Conservation (phyloP, 2,329 filamentous ascomycete species). For the Penicillium hesseltinei region DNA sequence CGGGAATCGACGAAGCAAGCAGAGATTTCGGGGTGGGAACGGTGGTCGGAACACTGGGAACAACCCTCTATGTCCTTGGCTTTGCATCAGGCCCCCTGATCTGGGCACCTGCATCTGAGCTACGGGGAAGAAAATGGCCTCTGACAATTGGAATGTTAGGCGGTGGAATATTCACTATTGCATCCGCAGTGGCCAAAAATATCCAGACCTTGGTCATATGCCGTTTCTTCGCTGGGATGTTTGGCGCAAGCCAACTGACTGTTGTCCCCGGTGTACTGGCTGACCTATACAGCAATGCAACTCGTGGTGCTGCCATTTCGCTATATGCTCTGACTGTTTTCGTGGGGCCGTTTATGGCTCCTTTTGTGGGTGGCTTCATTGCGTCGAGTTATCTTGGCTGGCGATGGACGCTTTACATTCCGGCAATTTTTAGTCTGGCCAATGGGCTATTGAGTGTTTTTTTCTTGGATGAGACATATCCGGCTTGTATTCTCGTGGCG, state of each 20-base stretch:
- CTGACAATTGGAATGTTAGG: slow-evolving; percentile 43
- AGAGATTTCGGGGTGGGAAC: slow-evolving; percentile 43
- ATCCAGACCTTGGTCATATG: slow-evolving; percentile 42
- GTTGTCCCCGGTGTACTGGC: slow-evolving; percentile 45
- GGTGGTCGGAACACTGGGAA: slow-evolving; percentile 46
- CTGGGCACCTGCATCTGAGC: slow-evolving; percentile 61
- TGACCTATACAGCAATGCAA: slow-evolving; percentile 49
- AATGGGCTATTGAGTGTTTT: slow-evolving; percentile 34
- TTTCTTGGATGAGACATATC: slow-evolving; percentile 55
- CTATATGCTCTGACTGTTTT: slow-evolving; percentile 50
- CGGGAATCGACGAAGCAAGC: slow-evolving; percentile 59
- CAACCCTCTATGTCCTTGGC: slow-evolving; percentile 49
- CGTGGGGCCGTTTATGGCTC: slow-evolving; percentile 47
- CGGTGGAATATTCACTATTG: slow-evolving; percentile 46
- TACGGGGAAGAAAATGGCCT: slow-evolving; percentile 57
- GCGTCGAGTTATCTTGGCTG: slow-evolving; percentile 46
- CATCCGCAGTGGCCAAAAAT: slow-evolving; percentile 41
- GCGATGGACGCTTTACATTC: slow-evolving; percentile 52
- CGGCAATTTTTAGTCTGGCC: slow-evolving; percentile 50
- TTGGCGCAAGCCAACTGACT: slow-evolving; percentile 44
- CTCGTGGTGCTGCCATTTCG: slow-evolving; percentile 43
- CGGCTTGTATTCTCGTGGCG: slow-evolving; percentile 51
- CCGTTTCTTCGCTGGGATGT: slow-evolving; percentile 48
- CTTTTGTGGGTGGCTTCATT: slow-evolving; percentile 53
- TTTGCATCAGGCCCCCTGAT: slow-evolving; percentile 60